Conservation (phyloP, 2,329 filamentous ascomycete species). For the Clonostachys rhizophaga region DNA sequence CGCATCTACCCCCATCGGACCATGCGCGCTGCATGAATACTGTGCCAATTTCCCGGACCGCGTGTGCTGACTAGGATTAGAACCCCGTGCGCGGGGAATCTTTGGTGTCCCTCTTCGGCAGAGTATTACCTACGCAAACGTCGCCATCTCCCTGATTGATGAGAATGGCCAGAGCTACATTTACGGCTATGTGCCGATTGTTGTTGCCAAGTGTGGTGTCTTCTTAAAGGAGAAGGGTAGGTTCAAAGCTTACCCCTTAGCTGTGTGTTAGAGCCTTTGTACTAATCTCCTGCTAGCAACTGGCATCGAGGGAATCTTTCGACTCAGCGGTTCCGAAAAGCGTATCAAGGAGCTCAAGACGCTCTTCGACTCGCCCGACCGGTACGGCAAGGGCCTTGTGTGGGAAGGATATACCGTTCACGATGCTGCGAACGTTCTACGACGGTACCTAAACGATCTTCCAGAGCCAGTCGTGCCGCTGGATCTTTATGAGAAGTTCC, state of each 20-base stretch:
- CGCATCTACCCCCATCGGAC: background rate
- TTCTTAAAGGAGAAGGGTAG: conserved; percentile 96
- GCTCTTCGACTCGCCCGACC: conserved; percentile 88
- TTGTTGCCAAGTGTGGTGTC: conserved; percentile 96
- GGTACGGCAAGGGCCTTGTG: conserved; percentile 93
- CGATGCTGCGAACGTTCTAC: conserved; percentile 93
- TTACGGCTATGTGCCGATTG: conserved; percentile 97
- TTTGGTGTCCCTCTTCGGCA: conserved; percentile 91
- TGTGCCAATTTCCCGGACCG: background rate
- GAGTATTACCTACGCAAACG: conserved; percentile 96
- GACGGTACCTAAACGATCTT: conserved; percentile 91
- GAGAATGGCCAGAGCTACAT: conserved; percentile 93
- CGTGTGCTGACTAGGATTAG: conserved; percentile 18
- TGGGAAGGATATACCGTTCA: conserved; percentile 98
- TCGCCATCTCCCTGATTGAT: conserved; percentile 93
- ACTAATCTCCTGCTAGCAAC: conserved; percentile 59
- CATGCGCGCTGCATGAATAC: background rate
- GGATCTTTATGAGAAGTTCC: conserved; percentile 87
- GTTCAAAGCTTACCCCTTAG: conserved; percentile 1
- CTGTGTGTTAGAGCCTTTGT: background rate
- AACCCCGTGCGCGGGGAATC: conserved; percentile 64
- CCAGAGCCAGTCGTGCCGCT: conserved; percentile 95
- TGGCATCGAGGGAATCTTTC: conserved; percentile 93
- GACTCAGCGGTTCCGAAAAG: conserved; percentile 92
- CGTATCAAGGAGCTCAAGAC: conserved; percentile 94